Evolutionary conservation across 2,329 filamentous ascomycete genomes (phyloP).

Genomic region (Stromatinia cepivora): DNA sequence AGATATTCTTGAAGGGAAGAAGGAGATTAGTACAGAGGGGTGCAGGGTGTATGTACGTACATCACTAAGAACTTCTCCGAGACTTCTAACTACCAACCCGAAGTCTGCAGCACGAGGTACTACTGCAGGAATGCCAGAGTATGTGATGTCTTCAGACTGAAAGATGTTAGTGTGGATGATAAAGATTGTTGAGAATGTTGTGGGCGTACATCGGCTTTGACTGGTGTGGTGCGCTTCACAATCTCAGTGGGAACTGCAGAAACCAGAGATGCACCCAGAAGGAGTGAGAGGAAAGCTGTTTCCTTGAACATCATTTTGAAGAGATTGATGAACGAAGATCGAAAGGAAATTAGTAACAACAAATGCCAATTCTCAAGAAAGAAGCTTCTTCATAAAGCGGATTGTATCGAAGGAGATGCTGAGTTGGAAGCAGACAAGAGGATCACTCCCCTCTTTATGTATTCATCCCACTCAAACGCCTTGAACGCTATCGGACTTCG

Average conservation of each 20-base stretch:
- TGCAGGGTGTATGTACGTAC: not conserved
- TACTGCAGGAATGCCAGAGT: not conserved
- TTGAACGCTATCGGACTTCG: not conserved
- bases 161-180: not conserved
- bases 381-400: not conserved
- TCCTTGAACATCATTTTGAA: not conserved
- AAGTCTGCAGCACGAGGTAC: not conserved
- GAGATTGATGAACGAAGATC: not conserved
- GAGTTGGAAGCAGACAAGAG: not conserved
- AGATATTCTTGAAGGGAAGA: not conserved
- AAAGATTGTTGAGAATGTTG: not conserved
- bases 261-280: not conserved
- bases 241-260: not conserved
- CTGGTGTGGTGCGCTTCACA: not conserved
- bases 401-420: not conserved
- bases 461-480: not conserved
- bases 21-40: not conserved
- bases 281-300: not conserved
- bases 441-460: not conserved
- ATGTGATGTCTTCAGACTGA: not conserved
- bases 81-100: not conserved
- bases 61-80: conserved; percentile 3
- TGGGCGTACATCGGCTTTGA: not conserved
- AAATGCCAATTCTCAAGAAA: not conserved
- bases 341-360: not conserved